Conservation (phyloP, 768 basidiomycete species). For the Tricholoma bakamatsutake region DNA sequence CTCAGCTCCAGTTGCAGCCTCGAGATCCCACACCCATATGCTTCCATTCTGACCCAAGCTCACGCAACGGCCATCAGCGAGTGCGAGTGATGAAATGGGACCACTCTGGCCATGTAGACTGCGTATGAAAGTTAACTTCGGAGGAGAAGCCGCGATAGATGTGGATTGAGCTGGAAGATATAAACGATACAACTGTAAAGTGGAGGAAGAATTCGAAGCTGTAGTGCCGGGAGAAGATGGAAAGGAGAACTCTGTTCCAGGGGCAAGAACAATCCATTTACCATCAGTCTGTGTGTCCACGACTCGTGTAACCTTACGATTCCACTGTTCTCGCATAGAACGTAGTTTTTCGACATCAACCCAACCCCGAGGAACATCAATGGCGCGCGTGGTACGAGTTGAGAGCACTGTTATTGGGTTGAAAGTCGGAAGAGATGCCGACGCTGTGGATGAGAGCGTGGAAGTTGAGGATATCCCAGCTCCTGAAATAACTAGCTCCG, state of each 20-base stretch:
- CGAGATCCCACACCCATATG: slow-evolving; percentile 86
- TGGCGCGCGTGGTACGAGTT: slow-evolving; percentile 60
- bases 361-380: slow-evolving; percentile 70
- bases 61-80: slow-evolving; percentile 81
- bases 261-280: slow-evolving; percentile 78
- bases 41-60: slow-evolving; percentile 65
- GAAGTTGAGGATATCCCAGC: slow-evolving; percentile 13
- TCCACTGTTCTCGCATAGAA: slow-evolving; percentile 69
- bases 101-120: slow-evolving; percentile 66
- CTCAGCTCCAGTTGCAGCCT: slow-evolving; percentile 46
- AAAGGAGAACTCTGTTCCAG: slow-evolving; percentile 34
- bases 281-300: slow-evolving; percentile 80
- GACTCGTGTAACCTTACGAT: slow-evolving; percentile 63
- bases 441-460: slow-evolving; percentile 12
- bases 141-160: slow-evolving; percentile 44
- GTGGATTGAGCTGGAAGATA: slow-evolving; percentile 44
- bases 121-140: slow-evolving; percentile 68
- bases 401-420: slow-evolving; percentile 43
- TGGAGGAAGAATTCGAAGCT: slow-evolving; percentile 34
- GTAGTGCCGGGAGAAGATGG: slow-evolving; percentile 12
- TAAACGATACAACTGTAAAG: slow-evolving; percentile 72
- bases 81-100: slow-evolving; percentile 57
- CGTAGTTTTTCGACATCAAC: slow-evolving; percentile 60
- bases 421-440: slow-evolving; percentile 3
- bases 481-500: slow-evolving; percentile 64